Percentiles rank a stretch among this genome's conserved stretches.
phyloP scores from a whole-genome alignment of 2,329 filamentous ascomycete species.

The Fusarium tjaetaba region DNA sequence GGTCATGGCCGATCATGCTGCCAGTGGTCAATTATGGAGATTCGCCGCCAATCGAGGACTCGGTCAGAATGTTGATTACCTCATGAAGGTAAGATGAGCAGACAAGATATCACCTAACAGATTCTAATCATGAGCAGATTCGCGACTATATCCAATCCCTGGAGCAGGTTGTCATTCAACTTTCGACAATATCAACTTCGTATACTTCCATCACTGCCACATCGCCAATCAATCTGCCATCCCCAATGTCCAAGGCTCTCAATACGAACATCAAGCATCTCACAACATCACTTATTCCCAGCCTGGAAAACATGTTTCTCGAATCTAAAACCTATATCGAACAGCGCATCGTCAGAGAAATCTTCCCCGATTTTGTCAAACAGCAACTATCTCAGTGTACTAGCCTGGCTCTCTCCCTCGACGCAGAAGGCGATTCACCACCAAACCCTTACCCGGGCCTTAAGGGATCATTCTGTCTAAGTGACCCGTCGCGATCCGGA shows the following conservation, averaged over 20 bases:
- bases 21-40: slow-evolving; percentile 57
- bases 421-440: slow-evolving; percentile 43
- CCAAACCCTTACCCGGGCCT: slow-evolving; percentile 60
- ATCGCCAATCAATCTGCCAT: slow-evolving; percentile 55
- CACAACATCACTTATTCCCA: slow-evolving; percentile 56
- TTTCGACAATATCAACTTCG: slow-evolving; percentile 54
- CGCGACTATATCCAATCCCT: slow-evolving; percentile 58
- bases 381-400: slow-evolving; percentile 60
- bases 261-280: slow-evolving; percentile 59
- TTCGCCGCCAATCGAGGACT: slow-evolving; percentile 60
- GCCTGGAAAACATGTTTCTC: slow-evolving; percentile 56
- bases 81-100: slow-evolving; percentile 55
- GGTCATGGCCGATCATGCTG: slow-evolving; percentile 59
- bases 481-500: slow-evolving; percentile 59
- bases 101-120: too few species aligned
- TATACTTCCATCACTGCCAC: slow-evolving; percentile 56
- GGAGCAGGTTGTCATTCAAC: slow-evolving; percentile 54
- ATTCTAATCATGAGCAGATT: slow-evolving; percentile 41
- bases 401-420: slow-evolving; percentile 55
- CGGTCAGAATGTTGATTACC: slow-evolving; percentile 62
- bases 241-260: slow-evolving; percentile 52
- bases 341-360: slow-evolving; percentile 54
- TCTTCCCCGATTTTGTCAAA: slow-evolving; percentile 64
- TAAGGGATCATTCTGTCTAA: slow-evolving; percentile 67
- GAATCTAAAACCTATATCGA: slow-evolving; percentile 57